phyloP scores from a whole-genome alignment of 768 basidiomycete genomes.

The Amanita exitialis region DNA sequence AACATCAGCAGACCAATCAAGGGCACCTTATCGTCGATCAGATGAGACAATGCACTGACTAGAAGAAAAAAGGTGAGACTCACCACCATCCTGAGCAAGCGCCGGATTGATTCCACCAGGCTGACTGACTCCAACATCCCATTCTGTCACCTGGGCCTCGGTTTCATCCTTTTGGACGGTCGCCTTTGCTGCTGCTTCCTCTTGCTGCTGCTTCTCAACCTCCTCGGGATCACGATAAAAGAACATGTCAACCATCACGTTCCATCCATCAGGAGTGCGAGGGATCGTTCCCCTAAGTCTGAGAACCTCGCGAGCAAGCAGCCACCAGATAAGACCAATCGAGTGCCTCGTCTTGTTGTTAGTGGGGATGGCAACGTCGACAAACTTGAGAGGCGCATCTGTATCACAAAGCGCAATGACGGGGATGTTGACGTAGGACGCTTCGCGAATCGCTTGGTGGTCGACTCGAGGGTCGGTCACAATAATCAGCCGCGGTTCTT shows the following conservation, averaged over 20 bases:
- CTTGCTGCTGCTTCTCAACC: slow-evolving; percentile 95
- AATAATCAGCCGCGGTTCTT: slow-evolving; percentile 96
- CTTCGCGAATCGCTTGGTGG: slow-evolving; percentile 99
- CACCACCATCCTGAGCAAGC: slow-evolving; percentile 54
- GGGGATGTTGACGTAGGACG: slow-evolving; percentile 99
- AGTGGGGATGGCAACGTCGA: slow-evolving; percentile 96
- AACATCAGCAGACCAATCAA: slow-evolving; percentile 76
- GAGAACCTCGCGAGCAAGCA: slow-evolving; percentile 95
- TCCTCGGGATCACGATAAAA: slow-evolving; percentile 99
- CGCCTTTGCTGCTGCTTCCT: slow-evolving; percentile 82
- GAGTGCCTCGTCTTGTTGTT: slow-evolving; percentile 99
- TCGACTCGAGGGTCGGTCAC: slow-evolving; percentile 99
- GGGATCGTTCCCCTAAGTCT: slow-evolving; percentile 91
- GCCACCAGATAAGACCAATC: slow-evolving; percentile 96
- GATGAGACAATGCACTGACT: slow-evolving; percentile 2
- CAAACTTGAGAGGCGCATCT: slow-evolving; percentile 94
- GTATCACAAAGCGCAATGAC: slow-evolving; percentile 99
- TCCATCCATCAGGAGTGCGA: slow-evolving; percentile 89
- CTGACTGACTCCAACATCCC: slow-evolving; percentile 67
- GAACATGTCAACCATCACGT: slow-evolving; percentile 99
- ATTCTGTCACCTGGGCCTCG: slow-evolving; percentile 48
- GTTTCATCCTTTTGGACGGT: slow-evolving; percentile 46
- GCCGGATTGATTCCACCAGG: slow-evolving; percentile 72
- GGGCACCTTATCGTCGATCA: slow-evolving; percentile 34
- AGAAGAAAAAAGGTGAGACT: slow-evolving; percentile 14